These are phyloP conservation scores for Orbilia blumenaviensis DNA, from an alignment of 2,329 filamentous ascomycete species.

Conservation along the genomic window DNA sequence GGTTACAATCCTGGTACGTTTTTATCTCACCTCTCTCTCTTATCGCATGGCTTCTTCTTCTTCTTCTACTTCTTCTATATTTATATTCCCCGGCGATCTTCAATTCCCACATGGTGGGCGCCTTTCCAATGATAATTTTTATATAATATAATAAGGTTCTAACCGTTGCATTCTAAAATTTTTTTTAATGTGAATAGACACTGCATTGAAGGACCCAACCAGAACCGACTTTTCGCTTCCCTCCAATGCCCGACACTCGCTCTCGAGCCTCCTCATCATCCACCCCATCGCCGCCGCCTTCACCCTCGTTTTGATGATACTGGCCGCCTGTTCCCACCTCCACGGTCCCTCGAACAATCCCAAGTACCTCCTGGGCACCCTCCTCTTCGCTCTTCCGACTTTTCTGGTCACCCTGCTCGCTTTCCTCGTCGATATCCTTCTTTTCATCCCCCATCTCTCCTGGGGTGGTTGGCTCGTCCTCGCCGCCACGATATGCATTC, in stretches of 20 bases:
- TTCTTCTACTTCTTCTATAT: neutral
- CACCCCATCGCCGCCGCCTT: slow-evolving; percentile 90
- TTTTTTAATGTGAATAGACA: slow-evolving; percentile 33
- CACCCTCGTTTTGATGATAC: slow-evolving; percentile 81
- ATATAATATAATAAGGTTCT: neutral
- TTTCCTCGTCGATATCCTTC: slow-evolving; percentile 89
- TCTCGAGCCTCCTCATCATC: slow-evolving; percentile 90
- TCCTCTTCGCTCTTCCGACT: slow-evolving; percentile 86
- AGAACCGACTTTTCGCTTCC: slow-evolving; percentile 69
- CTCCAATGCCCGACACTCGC: slow-evolving; percentile 71
- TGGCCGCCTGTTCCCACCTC: slow-evolving; percentile 83
- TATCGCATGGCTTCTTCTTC: slow-evolving; percentile 2
- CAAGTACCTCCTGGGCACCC: slow-evolving; percentile 81
- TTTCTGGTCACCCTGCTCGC: slow-evolving; percentile 83
- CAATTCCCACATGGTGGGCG: neutral
- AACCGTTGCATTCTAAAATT: neutral
- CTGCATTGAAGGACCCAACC: slow-evolving; percentile 61
- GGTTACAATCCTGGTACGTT: slow-evolving; percentile 84
- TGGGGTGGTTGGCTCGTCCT: slow-evolving; percentile 96
- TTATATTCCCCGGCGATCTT: neutral
- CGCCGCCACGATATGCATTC: slow-evolving; percentile 84
- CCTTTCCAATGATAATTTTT: neutral
- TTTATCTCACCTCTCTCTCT: neutral
- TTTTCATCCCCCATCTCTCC: slow-evolving; percentile 91
- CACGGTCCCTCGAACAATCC: slow-evolving; percentile 89